Base-by-base conservation (phyloP, 2,329 filamentous ascomycete genomes). In the Boeremia lycopersici region DNA sequence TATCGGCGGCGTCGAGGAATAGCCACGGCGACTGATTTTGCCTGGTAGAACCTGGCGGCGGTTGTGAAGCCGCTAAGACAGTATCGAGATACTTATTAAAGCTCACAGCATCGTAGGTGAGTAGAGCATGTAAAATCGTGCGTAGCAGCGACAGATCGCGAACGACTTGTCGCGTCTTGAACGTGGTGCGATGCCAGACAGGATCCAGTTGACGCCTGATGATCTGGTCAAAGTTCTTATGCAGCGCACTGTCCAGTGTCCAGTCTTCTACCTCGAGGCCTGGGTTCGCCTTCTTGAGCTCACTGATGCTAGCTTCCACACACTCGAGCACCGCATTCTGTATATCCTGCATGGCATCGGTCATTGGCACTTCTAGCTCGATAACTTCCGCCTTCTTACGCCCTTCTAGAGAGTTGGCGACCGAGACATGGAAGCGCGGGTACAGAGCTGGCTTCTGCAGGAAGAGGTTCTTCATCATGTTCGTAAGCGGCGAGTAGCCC, bases 181-280 rank as follows among this genome's bases (percentile, higher is more conserved):
- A 96, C 73, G 90, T 97, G 46, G 96, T 90, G 48, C 95, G 86
- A 78, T 99, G 95, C 95, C 95, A 99, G 54, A 98, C 93, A 4
- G 93, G 93, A 69, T 98, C 93, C 15, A 99, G 80, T 74, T 99
- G 95, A 53, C 93, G 85, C 58, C 93, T 85, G 45, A 99, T 87
- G 50, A 93, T 89, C 56, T 90, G 81, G 72, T 98, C 95, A 73
- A 99, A 99, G 67, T 92, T 96, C 69, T 89, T 90, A 62, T 97
- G 89, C 57, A 98, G 78, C 31, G 93, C 93, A 69, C 90, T 97
- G 74, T 98, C 93, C 15, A 96, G 81, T 44, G 91, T 97, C 93
- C 93, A 98, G 69, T 97, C 93, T 56, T 96, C 93, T 86, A 98
- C 93, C 64, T 98, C 93, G 6, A 99, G 80, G 2, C 92, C 93